These are phyloP conservation scores for Picea mariana DNA, from an alignment of 83 land plant genomes.

Conservation along the genomic window DNA sequence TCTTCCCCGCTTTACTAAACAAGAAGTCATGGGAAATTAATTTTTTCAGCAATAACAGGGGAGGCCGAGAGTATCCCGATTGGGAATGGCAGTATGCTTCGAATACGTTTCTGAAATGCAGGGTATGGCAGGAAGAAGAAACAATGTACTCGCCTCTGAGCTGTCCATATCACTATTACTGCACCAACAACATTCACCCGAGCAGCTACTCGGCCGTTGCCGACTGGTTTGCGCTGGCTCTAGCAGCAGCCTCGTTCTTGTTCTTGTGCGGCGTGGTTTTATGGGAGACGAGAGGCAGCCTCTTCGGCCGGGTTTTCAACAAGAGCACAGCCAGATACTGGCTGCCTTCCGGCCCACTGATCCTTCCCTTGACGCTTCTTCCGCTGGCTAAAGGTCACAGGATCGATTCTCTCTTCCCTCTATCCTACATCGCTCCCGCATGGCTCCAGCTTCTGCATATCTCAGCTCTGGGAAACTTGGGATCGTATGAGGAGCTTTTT, in stretches of 20 bases:
- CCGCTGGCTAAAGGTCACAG: slow-evolving; percentile 36
- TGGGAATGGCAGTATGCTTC: slow-evolving; percentile 22
- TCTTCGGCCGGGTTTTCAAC: background rate
- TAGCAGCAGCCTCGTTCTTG: slow-evolving; percentile 20
- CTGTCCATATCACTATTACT: slow-evolving; percentile 49
- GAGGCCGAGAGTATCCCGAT: background rate
- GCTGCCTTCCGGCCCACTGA: slow-evolving; percentile 50
- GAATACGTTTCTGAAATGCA: slow-evolving; percentile 42
- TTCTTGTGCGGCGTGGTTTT: slow-evolving; percentile 15
- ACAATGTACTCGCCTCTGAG: slow-evolving; percentile 22
- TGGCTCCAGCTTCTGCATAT: slow-evolving; percentile 39
- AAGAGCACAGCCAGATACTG: slow-evolving; percentile 24
- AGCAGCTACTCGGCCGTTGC: slow-evolving; percentile 19
- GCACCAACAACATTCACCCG: slow-evolving; percentile 38
- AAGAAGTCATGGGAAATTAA: background rate
- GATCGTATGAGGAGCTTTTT: background rate
- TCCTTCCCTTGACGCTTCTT: slow-evolving; percentile 33
- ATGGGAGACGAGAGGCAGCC: background rate
- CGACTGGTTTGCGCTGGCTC: slow-evolving; percentile 26
- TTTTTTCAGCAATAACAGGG: too few species aligned
- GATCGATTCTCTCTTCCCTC: slow-evolving; percentile 40
- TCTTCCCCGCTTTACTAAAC: too few species aligned
- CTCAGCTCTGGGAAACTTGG: slow-evolving; percentile 26
- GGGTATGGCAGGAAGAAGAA: slow-evolving; percentile 49
- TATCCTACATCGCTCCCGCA: slow-evolving; percentile 35